phyloP scores from a whole-genome alignment of 805 yeast genomes.

The Ogataea populi-albae region DNA sequence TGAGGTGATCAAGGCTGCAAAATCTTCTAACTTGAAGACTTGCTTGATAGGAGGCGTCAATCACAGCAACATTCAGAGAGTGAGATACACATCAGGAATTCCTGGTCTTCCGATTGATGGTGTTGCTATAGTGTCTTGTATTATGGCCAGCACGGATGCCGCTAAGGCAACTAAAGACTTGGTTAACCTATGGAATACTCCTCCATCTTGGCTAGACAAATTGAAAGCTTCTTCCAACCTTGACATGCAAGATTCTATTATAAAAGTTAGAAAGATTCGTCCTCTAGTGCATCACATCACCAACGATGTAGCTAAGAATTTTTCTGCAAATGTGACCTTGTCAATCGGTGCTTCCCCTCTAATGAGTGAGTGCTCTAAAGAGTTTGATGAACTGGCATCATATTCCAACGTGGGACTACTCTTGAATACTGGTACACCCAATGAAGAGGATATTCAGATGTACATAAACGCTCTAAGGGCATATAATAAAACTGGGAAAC shows the following conservation, averaged over 20 bases:
- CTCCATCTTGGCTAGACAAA: conserved; percentile 26
- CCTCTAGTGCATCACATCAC: conserved; percentile 88
- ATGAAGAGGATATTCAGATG: conserved; percentile 39
- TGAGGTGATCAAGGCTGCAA: conserved; percentile 39
- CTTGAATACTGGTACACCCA: conserved; percentile 74
- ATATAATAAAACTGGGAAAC: conserved; percentile 55
- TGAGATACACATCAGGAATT: conserved; percentile 46
- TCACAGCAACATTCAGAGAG: conserved; percentile 56
- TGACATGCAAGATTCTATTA: not conserved
- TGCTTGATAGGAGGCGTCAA: conserved; percentile 84
- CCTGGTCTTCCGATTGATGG: conserved; percentile 62
- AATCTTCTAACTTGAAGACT: conserved; percentile 41
- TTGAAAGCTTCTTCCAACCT: not conserved
- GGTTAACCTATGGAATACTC: conserved; percentile 28
- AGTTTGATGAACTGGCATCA: conserved; percentile 62
- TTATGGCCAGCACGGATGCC: conserved; percentile 64
- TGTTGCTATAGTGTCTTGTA: conserved; percentile 85
- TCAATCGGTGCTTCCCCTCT: conserved; percentile 86
- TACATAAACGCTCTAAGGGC: conserved; percentile 51
- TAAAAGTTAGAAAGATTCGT: conserved; percentile 15
- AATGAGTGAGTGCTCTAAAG: conserved; percentile 74
- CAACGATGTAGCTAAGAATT: conserved; percentile 82
- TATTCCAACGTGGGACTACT: conserved; percentile 56
- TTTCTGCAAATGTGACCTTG: conserved; percentile 81
- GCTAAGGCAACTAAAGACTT: conserved; percentile 45